Percentiles rank a stretch among this genome's conserved stretches.
Conservation (phyloP, 768 basidiomycete species). For the Kwoniella shandongensis region DNA sequence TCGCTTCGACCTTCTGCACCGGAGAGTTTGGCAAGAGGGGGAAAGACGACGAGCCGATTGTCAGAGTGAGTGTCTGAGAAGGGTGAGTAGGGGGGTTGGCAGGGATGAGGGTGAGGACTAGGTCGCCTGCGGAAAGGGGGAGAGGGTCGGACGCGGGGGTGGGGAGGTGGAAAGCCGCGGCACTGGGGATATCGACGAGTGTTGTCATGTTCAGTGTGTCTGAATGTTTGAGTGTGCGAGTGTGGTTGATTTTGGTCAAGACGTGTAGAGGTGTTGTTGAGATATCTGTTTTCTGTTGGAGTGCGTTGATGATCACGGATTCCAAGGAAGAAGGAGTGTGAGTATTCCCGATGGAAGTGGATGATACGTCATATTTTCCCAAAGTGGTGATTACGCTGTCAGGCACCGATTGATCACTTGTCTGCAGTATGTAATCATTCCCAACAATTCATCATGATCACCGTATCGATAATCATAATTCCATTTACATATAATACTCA, state of each 20-base stretch:
- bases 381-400: too few relatives aligned
- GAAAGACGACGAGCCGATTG: slow-evolving; percentile 43
- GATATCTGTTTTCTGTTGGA: not conserved
- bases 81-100: slow-evolving; percentile 43
- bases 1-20: slow-evolving; percentile 39
- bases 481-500: too few relatives aligned
- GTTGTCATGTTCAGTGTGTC: slow-evolving; percentile 50
- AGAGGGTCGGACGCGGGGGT: slow-evolving; percentile 29
- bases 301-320: not conserved
- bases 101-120: slow-evolving; percentile 44
- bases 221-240: not conserved
- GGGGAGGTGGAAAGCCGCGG: slow-evolving; percentile 45
- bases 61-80: slow-evolving; percentile 41
- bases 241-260: not conserved
- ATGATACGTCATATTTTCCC: too few relatives aligned
- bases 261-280: not conserved
- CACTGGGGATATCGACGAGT: slow-evolving; percentile 33
- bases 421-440: too few relatives aligned
- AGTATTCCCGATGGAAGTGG: too few relatives aligned
- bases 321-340: not conserved
- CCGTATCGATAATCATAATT: too few relatives aligned
- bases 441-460: too few relatives aligned
- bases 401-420: too few relatives aligned
- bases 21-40: slow-evolving; percentile 41
- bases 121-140: slow-evolving; percentile 41